phyloP scores from a whole-genome alignment of 331 rosid species.

The Erythrophleum ivorense region DNA sequence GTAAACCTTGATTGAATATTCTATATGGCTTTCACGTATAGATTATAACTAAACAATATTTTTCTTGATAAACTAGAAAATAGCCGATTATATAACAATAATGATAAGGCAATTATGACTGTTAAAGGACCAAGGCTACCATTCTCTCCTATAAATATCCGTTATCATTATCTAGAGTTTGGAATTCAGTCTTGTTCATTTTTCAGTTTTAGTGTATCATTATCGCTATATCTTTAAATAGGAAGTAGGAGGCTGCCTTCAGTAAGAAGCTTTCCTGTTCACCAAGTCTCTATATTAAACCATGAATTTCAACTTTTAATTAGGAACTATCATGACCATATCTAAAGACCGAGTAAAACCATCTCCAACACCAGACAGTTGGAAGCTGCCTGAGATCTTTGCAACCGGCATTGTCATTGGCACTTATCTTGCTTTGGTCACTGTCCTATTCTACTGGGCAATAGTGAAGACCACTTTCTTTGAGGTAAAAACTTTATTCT shows the following conservation, averaged over 20 bases:
- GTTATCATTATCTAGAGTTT: not conserved
- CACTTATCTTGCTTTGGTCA: constrained; percentile 81
- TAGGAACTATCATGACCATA: constrained; percentile 94
- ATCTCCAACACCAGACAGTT: constrained; percentile 86
- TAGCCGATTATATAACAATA: not conserved
- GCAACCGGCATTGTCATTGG: constrained; percentile 88
- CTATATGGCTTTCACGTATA: not conserved
- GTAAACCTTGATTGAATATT: not conserved
- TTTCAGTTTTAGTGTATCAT: not conserved
- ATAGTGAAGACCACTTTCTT: constrained; percentile 70
- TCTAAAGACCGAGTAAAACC: constrained; percentile 88
- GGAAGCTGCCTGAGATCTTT: constrained; percentile 93
- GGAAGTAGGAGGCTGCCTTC: not conserved
- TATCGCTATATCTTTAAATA: not conserved
- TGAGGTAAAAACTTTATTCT: constrained; percentile 59
- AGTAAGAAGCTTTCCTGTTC: not conserved
- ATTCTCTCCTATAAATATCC: not conserved
- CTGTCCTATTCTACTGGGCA: constrained; percentile 76
- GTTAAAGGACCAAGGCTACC: not conserved
- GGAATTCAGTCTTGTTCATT: not conserved
- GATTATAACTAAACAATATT: not conserved
- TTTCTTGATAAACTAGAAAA: not conserved
- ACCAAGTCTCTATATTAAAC: not conserved
- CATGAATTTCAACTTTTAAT: constrained; percentile 7
- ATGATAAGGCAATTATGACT: not conserved